A percentile compares a stretch with the other conserved stretches of the same genome.
Conservation (phyloP, 2,329 filamentous ascomycete species). For the Curvularia eragrostidis region DNA sequence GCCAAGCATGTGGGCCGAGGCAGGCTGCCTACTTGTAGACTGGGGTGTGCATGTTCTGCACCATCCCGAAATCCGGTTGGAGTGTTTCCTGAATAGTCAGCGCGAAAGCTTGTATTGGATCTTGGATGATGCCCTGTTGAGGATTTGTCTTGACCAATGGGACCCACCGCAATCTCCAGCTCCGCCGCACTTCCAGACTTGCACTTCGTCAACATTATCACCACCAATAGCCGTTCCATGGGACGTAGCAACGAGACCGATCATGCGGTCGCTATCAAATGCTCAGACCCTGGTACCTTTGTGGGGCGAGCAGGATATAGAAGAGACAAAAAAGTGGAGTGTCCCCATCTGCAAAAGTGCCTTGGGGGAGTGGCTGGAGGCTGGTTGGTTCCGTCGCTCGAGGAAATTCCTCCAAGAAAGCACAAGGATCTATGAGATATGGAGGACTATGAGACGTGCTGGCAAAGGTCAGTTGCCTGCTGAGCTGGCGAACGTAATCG, state of each 20-base stretch:
- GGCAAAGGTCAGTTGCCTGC: conserved; percentile 16
- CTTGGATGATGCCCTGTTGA: conserved; percentile 23
- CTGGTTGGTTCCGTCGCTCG: conserved; percentile 17
- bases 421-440: conserved; percentile 18
- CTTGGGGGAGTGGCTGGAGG: conserved; percentile 2
- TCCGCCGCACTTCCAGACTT: neutral
- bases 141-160: conserved; percentile 22
- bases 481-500: conserved; percentile 17
- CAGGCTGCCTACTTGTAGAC: conserved; percentile 16
- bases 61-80: conserved; percentile 10
- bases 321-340: conserved; percentile 8
- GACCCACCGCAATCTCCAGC: conserved; percentile 8
- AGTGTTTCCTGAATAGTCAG: conserved; percentile 22
- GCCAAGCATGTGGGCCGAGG: conserved; percentile 13
- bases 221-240: neutral
- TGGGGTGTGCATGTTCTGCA: conserved; percentile 18
- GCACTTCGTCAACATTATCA: conserved; percentile 1
- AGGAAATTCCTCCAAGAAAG: conserved; percentile 17
- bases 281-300: conserved; percentile 5
- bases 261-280: conserved; percentile 2
- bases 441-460: conserved; percentile 20
- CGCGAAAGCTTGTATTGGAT: conserved; percentile 26
- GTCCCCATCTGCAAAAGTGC: neutral
- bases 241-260: conserved; percentile 12
- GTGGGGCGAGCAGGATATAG: conserved; percentile 13